phyloP scores from a whole-genome alignment of 345 rosid genomes.

The Citrus glauca region DNA sequence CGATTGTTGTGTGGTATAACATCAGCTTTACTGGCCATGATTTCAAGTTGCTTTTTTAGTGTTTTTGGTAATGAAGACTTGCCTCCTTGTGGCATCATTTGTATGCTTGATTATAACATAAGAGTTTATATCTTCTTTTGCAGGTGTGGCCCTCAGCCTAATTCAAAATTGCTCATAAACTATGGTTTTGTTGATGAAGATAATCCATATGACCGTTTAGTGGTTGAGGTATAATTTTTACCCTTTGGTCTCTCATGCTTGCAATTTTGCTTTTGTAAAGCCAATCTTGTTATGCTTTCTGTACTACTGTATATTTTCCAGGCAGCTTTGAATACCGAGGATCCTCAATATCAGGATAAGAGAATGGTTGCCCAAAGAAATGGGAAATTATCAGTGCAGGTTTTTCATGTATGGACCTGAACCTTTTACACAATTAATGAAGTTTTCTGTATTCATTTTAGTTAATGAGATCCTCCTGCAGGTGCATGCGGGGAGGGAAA shows the following conservation, averaged over 20 bases:
- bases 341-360: constrained; percentile 97
- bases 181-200: constrained; percentile 95
- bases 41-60: constrained; percentile 5
- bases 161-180: constrained; percentile 85
- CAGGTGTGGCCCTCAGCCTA: constrained; percentile 99
- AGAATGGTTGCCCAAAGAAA: constrained; percentile 97
- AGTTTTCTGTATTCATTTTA: constrained; percentile 15
- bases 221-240: constrained; percentile 55
- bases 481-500: constrained; percentile 86
- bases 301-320: constrained; percentile 23
- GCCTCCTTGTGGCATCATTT: constrained; percentile 1
- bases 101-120: constrained; percentile 4
- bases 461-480: constrained; percentile 22
- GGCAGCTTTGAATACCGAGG: constrained; percentile 93
- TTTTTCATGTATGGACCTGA: constrained; percentile 52
- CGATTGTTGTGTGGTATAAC: constrained; percentile 81
- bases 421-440: not conserved
- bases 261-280: constrained; percentile 8
- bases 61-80: constrained; percentile 15
- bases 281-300: constrained; percentile 18
- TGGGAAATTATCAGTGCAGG: constrained; percentile 73
- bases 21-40: constrained; percentile 12
- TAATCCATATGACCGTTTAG: constrained; percentile 72
- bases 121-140: constrained; percentile 5
- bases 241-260: constrained; percentile 1